These are phyloP conservation scores for Aspergillus quadrilineatus DNA, from an alignment of 2,329 filamentous ascomycete species.

Conservation along the genomic window DNA sequence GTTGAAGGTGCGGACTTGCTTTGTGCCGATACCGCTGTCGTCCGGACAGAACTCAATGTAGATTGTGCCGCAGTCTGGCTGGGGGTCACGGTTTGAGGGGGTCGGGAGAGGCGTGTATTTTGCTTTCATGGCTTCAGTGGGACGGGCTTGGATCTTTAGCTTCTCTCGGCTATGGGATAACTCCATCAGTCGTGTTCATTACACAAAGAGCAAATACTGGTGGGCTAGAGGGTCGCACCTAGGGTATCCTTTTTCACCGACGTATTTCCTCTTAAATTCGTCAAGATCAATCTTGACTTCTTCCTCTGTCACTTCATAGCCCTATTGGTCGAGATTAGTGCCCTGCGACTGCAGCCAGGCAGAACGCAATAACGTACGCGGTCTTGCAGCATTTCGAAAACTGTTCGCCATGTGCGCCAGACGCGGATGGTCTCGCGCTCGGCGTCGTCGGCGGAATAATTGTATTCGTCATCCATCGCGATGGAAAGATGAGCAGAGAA, in stretches of 20 bases:
- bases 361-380: constrained; percentile 60
- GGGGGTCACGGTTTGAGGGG: constrained; percentile 68
- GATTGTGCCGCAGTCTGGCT: constrained; percentile 77
- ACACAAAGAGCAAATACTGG: background rate
- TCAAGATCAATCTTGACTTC: constrained; percentile 84
- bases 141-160: constrained; percentile 85
- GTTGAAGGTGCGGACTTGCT: constrained; percentile 87
- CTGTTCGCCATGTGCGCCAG: constrained; percentile 91
- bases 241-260: constrained; percentile 68
- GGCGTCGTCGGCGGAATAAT: constrained; percentile 35
- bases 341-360: background rate
- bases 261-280: constrained; percentile 73
- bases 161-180: constrained; percentile 63
- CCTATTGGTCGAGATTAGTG: constrained; percentile 53
- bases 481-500: constrained; percentile 6
- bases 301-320: constrained; percentile 86
- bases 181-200: background rate
- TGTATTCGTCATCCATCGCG: constrained; percentile 42
- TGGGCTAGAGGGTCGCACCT: constrained; percentile 59
- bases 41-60: constrained; percentile 91
- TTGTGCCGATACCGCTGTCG: constrained; percentile 72
- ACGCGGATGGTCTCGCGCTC: constrained; percentile 60
- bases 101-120: constrained; percentile 75
- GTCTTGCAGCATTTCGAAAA: constrained; percentile 92
- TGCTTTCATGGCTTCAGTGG: constrained; percentile 77